A percentile compares a stretch with the other conserved stretches of the same genome.
Conservation (phyloP, 139 green algal species). For the Chlamydomonas sp. region DNA sequence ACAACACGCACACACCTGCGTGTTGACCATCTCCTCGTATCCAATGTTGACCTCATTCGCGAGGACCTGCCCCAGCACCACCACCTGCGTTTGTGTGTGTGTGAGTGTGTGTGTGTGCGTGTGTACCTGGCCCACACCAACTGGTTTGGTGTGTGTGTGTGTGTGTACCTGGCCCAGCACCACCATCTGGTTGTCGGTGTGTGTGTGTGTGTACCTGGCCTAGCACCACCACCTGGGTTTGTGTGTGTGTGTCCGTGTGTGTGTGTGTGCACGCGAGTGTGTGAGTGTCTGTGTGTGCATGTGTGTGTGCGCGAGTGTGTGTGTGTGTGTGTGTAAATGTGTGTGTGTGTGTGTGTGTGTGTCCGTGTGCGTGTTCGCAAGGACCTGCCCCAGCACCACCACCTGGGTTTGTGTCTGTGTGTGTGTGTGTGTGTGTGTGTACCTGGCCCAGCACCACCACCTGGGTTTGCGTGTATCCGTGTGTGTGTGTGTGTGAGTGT, state of each 20-base stretch:
- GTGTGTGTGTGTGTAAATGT: too few species aligned
- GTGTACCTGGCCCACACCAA: not conserved
- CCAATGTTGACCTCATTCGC: slow-evolving; percentile 68
- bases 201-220: slow-evolving; percentile 44
- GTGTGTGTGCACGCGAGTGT: too few species aligned
- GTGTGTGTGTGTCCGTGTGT: too few species aligned
- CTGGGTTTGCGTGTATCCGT: too few species aligned
- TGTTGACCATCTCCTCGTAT: slow-evolving; percentile 82
- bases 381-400: slow-evolving; percentile 54
- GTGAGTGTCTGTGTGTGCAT: too few species aligned
- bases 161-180: slow-evolving; percentile 46
- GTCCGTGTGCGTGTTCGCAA: too few species aligned
- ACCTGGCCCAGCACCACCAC: slow-evolving; percentile 43
- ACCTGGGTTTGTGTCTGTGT: slow-evolving; percentile 10
- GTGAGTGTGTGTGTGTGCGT: not conserved
- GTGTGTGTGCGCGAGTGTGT: too few species aligned
- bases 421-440: slow-evolving; percentile 31
- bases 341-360: too few species aligned
- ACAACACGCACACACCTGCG: slow-evolving; percentile 24
- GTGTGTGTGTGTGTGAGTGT: too few species aligned
- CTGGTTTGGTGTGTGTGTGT: slow-evolving; percentile 13
- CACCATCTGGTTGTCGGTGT: slow-evolving; percentile 23
- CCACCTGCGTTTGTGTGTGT: slow-evolving; percentile 13
- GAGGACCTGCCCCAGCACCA: slow-evolving; percentile 61
- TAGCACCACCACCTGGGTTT: slow-evolving; percentile 44